Base-by-base conservation (phyloP, 352 stramenopile genomes). In the Globisporangium uncinulatum region DNA sequence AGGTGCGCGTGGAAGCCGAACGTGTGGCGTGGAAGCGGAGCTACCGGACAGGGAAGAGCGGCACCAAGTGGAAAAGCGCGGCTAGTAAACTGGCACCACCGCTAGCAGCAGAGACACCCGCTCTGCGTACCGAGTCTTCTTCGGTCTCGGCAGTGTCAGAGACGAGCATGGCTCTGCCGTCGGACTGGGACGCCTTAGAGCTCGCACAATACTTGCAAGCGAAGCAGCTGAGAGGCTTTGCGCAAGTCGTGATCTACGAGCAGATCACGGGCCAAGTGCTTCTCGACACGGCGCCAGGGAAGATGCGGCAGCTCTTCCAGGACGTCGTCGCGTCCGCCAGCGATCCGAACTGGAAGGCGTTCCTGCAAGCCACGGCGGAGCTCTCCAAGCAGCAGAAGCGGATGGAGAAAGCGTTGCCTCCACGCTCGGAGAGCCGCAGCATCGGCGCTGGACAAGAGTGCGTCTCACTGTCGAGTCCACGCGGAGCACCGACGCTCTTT, bases 31-130 rank as follows among this genome's bases (percentile, higher is more conserved):
- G 79, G 79, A 70, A 71, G 21, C 69, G 66, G n/a, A 75, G 65
- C 44, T 79, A 68, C 17, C 69, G 51, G 10, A 75, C 70, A 13
- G 77, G 79, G 15, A 83, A 79, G 36, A 65, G 55, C 6, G 77
- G 79, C 15, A 84, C 75, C 1, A 89, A 89, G 54, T 87, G 79
- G 79, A 82, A 72, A 44, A 62, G 76, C 9, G 77, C 77, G n/a
- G 71, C 67, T 29, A 29, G 24, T 29, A 29, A 29, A 29, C 24
- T 4, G 24, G 24, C 24, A 29, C 24, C 24, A 29, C 24, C 43
- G 17, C 6, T 1, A 21, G 39, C 15, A 48, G 55, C 53, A 14
- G 21, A 31, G 37, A 21, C 31, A 15, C 51, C 34, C 7, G 6
- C n/a, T 49, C 17, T 20, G 9, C 19, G 21, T 31, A 14, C 17